A percentile compares a stretch with the other conserved stretches of the same genome.
phyloP scores from a whole-genome alignment of 805 yeast species.

The Starmerella gropengiesseri region DNA sequence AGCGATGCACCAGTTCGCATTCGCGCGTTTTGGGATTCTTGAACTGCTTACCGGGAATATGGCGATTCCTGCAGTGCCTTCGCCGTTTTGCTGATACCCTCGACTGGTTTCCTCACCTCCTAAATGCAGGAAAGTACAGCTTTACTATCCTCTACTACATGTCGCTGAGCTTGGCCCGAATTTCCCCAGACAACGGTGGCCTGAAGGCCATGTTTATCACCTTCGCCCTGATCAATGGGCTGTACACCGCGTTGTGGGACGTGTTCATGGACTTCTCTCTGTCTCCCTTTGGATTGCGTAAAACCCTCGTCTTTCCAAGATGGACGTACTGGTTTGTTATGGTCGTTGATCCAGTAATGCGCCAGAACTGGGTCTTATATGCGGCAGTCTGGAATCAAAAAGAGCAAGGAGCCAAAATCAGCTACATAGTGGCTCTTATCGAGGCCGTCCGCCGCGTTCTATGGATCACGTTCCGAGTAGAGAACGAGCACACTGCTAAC shows the following conservation, averaged over 20 bases:
- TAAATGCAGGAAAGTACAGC: slow-evolving; percentile 71
- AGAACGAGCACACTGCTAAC: slow-evolving; percentile 90
- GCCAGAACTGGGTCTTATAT: slow-evolving; percentile 90
- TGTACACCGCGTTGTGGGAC: slow-evolving; percentile 73
- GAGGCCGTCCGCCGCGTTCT: slow-evolving; percentile 74
- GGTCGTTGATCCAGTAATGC: slow-evolving; percentile 55
- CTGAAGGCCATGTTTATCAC: slow-evolving; percentile 52
- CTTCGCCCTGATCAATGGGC: slow-evolving; percentile 64
- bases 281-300: slow-evolving; percentile 38
- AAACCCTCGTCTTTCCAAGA: slow-evolving; percentile 37
- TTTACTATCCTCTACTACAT: slow-evolving; percentile 58
- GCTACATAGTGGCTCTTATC: slow-evolving; percentile 72
- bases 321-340: slow-evolving; percentile 65
- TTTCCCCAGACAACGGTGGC: slow-evolving; percentile 35
- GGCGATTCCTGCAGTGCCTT: slow-evolving; percentile 84
- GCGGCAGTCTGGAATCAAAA: slow-evolving; percentile 64
- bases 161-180: slow-evolving; percentile 67
- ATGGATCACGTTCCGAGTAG: slow-evolving; percentile 90
- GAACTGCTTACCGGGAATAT: slow-evolving; percentile 71
- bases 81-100: slow-evolving; percentile 89
- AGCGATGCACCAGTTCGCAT: slow-evolving; percentile 61
- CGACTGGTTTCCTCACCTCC: slow-evolving; percentile 92
- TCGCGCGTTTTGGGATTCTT: slow-evolving; percentile 76
- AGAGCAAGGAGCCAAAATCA: slow-evolving; percentile 78
- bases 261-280: slow-evolving; percentile 93